Evolutionary conservation across 2,329 filamentous ascomycete species (phyloP).

Genomic region (Calonectria pteridis): DNA sequence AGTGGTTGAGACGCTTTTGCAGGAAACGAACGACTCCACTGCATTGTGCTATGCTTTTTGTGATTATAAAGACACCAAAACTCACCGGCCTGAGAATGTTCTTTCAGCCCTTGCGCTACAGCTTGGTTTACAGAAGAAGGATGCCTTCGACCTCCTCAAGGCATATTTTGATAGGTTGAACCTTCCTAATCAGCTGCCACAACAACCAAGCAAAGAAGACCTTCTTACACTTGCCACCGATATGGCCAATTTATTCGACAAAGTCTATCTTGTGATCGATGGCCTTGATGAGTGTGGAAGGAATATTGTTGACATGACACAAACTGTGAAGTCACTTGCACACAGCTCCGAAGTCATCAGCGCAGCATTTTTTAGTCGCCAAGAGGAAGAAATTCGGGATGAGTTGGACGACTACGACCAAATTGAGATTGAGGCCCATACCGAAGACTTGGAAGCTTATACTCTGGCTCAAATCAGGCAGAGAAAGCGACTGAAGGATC

Average conservation of each 20-base stretch:
- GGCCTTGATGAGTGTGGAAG: conserved; percentile 25
- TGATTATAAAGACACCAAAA: too few relatives aligned
- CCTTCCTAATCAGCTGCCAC: too few relatives aligned
- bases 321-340: background rate
- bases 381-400: conserved; percentile 16
- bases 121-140: too few relatives aligned
- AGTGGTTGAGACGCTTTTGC: too few relatives aligned
- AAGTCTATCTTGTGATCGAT: conserved; percentile 16
- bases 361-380: conserved; percentile 12
- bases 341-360: background rate
- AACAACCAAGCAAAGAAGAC: too few relatives aligned
- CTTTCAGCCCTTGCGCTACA: too few relatives aligned
- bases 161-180: too few relatives aligned
- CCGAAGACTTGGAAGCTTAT: conserved; percentile 15
- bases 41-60: too few relatives aligned
- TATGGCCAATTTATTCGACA: conserved; percentile 9
- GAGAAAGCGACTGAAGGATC: background rate
- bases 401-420: background rate
- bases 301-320: background rate
- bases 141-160: too few relatives aligned
- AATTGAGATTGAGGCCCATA: conserved; percentile 26
- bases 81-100: too few relatives aligned
- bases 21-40: too few relatives aligned
- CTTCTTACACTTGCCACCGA: too few relatives aligned
- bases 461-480: conserved; percentile 12